Conservation (phyloP, 164 flowering plant genomes). For the Annona cherimola region DNA sequence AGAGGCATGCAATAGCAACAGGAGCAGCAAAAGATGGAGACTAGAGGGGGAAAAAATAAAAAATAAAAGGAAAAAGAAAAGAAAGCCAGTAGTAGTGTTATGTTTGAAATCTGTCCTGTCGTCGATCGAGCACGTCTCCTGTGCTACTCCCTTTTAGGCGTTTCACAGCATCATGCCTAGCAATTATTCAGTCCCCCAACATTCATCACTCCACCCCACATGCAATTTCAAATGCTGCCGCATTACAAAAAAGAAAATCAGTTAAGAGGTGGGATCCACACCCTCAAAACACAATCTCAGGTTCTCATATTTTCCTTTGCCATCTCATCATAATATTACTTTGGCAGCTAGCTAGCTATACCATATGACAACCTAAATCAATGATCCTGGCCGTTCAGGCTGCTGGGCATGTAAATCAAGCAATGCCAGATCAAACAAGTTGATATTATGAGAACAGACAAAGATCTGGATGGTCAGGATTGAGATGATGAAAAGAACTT, state of each 20-base stretch:
- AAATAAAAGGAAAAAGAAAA: background rate
- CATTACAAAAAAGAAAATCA: background rate
- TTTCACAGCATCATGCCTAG: background rate
- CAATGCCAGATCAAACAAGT: background rate
- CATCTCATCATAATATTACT: background rate
- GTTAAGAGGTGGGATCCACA: background rate
- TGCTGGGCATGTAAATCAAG: background rate
- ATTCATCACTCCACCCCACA: background rate
- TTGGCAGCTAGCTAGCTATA: background rate
- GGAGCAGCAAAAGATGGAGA: too few relatives aligned
- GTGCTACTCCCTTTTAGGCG: background rate
- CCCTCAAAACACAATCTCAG: background rate
- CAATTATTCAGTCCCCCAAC: conserved; percentile 2
- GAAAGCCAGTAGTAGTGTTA: conserved; percentile 8
- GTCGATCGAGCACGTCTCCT: background rate
- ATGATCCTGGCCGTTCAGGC: background rate
- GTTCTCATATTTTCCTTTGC: background rate
- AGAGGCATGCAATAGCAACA: too few relatives aligned
- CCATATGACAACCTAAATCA: background rate
- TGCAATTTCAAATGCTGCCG: background rate
- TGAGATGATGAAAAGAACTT: background rate
- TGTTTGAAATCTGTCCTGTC: too few relatives aligned
- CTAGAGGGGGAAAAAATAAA: too few relatives aligned
- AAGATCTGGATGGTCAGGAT: background rate
- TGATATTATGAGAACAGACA: too few relatives aligned